Base-by-base conservation (phyloP, 306 rosid species). In the Pyrus betulifolia region DNA sequence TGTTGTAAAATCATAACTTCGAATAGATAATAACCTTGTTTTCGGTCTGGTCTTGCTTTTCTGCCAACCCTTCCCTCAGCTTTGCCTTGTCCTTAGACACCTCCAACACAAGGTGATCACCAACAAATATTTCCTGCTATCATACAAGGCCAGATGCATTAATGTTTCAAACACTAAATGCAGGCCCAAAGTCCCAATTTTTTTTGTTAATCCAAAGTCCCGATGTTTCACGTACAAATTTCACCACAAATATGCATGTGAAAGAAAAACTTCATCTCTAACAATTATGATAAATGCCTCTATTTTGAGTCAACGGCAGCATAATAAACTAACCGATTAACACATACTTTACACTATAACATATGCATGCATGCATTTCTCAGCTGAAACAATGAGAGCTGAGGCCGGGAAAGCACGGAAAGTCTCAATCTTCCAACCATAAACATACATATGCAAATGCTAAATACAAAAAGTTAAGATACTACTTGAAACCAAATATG, bases 11-110 rank as follows among this genome's bases (percentile, higher is more conserved):
- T 13, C 51, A 3, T 3, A 45, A 45, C 15, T 0, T 45, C 0
- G 51, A 0, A 45, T 45, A 45, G 74, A 80, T 28, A 75, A 78
- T 30, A 74, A 95, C 98, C 98, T 95, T 95, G 98, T 93, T 92
- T 79, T 92, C 97, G 25, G 86, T 73, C 80, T 70, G 87, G 72
- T 11, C 51, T 45, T 45, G 51, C 51, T 45, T 45, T 13, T 45
- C 51, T 45, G 13, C 17, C 51, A 45, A 11, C 51, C 0, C 17
- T 45, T 45, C 51, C 51, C 51, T 45, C 51, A 0, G 51, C 17
- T 45, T 45, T 45, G 15, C 51, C 51, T 45, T 45, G 84, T 89
- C 98, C 42, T 38, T 7, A 38, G 74, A 71, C 70, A 72, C 28
- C 70, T 25, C 11, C 78, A 46, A 77, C 61, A 70, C 75, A 79